A percentile compares a stretch with the other conserved stretches of the same genome.
phyloP scores from a whole-genome alignment of 352 stramenopile genomes.

The Globisporangium carolinianum region DNA sequence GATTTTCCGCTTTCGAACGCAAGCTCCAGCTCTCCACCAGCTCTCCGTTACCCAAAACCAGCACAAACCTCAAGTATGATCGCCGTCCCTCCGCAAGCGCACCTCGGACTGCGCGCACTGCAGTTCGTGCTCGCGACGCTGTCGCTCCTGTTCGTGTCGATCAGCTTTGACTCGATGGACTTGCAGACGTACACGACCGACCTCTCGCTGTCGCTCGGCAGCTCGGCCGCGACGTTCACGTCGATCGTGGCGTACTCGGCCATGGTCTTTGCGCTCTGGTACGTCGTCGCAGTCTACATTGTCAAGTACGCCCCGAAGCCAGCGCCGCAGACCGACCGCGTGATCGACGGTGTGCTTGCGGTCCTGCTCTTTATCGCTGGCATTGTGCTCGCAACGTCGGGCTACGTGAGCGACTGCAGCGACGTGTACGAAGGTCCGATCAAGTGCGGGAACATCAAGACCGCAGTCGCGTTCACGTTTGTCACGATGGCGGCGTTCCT shows the following conservation, averaged over 20 bases:
- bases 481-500: constrained; percentile 28
- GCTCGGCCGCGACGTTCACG: constrained; percentile 34
- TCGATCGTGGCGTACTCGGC: constrained; percentile 56
- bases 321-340: constrained; percentile 19
- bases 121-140: constrained; percentile 59
- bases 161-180: constrained; percentile 15
- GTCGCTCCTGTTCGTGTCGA: constrained; percentile 36
- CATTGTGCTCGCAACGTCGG: constrained; percentile 41
- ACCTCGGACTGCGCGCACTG: constrained; percentile 26
- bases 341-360: constrained; percentile 26
- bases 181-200: neutral
- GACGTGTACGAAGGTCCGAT: constrained; percentile 16
- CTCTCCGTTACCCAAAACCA: neutral
- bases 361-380: constrained; percentile 42
- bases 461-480: constrained; percentile 47
- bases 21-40: neutral
- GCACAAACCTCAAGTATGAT: neutral
- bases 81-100: neutral
- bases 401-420: constrained; percentile 37
- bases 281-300: constrained; percentile 41
- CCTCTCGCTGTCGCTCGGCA: constrained; percentile 17
- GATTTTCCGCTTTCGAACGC: neutral
- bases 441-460: constrained; percentile 42
- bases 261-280: constrained; percentile 54
- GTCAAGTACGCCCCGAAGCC: constrained; percentile 25